A percentile compares a stretch with the other conserved stretches of the same genome.
Evolutionary conservation across 441 rosid species (phyloP).

Genomic region (Flueggea neowawraea): DNA sequence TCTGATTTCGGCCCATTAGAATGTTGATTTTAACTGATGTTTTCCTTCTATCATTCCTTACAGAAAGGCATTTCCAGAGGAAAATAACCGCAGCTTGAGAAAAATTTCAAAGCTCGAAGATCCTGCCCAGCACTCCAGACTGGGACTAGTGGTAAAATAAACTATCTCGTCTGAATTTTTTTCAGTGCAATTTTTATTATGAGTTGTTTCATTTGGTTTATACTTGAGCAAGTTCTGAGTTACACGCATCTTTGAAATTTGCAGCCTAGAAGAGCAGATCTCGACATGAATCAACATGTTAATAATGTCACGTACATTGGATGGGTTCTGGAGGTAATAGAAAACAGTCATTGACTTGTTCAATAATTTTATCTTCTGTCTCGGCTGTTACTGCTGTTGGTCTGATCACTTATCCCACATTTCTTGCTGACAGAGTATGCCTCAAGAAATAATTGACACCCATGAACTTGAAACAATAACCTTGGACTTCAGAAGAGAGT

Average conservation of each 20-base stretch:
- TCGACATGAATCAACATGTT: conserved; percentile 98
- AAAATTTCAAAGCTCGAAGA: conserved; percentile 76
- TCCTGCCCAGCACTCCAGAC: conserved; percentile 64
- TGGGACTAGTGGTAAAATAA: conserved; percentile 70
- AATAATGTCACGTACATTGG: conserved; percentile 91
- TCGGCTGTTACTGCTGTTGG: background rate
- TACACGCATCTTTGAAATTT: conserved; percentile 14
- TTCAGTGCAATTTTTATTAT: background rate
- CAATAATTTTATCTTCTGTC: background rate
- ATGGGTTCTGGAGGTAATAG: conserved; percentile 88
- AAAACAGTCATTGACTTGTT: background rate
- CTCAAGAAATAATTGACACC: conserved; percentile 85
- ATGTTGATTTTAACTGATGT: too few species aligned
- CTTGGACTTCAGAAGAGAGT: conserved; percentile 81
- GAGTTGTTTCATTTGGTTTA: too few species aligned
- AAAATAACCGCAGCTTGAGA: conserved; percentile 66
- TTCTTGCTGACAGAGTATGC: conserved; percentile 70
- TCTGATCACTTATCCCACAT: background rate
- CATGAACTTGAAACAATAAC: conserved; percentile 88
- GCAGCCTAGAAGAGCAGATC: conserved; percentile 96
- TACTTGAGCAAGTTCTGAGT: conserved; percentile 3
- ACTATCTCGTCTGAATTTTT: conserved; percentile 1
- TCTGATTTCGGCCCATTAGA: too few species aligned
- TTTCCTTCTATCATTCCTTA: background rate
- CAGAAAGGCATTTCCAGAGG: conserved; percentile 89